Evolutionary conservation across 2,329 filamentous ascomycete species (phyloP), one percentile per base, ranked within the genome.

Genomic region (Delphinella strobiligena): DNA sequence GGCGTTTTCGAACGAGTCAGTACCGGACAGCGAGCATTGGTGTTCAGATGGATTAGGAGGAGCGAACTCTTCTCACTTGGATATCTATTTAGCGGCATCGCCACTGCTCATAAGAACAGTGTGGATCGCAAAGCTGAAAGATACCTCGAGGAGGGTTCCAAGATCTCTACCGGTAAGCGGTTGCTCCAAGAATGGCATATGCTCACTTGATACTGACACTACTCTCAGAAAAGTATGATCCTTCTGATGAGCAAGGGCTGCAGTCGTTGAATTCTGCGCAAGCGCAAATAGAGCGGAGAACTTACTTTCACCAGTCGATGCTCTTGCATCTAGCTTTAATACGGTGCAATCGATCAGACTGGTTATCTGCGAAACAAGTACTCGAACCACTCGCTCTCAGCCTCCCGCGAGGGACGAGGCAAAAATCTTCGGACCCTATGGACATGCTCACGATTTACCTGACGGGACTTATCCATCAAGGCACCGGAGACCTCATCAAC

Each of bases 381-480:
- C 58, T 84, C 14, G 61, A 67, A 10, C 67, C 70, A 33, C 61
- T 82, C 10, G 65, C 71, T 37, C 58, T 54, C 38, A 61, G 45
- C 7, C 16, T 49, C 18, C 36, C 35, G 8, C 30, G 5, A 3
- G 34, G 36, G 5, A 11, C 32, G 4, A 12, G 36, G 1, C 47
- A 19, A 29, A 43, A 36, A 11, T 29, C 22, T 12, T 7, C 41
- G 18, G 35, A 31, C 29, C 42, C 27, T 43, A 40, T 36, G 10
- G 37, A n/a, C 19, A 36, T 14, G 34, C 37, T 11, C 40, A 48
- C 22, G 36, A 40, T 46, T 2, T 95, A 95, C 58, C 74, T 94
- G 14, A 67, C 71, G 1, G 88, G 82, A 0, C 72, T 83, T 5
- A 81, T 86, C 49, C 67, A 78, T 38, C 89, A 95, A 62, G 83